Evolutionary conservation across 2,329 filamentous ascomycete species (phyloP).

Genomic region (Fusarium chlamydosporum): DNA sequence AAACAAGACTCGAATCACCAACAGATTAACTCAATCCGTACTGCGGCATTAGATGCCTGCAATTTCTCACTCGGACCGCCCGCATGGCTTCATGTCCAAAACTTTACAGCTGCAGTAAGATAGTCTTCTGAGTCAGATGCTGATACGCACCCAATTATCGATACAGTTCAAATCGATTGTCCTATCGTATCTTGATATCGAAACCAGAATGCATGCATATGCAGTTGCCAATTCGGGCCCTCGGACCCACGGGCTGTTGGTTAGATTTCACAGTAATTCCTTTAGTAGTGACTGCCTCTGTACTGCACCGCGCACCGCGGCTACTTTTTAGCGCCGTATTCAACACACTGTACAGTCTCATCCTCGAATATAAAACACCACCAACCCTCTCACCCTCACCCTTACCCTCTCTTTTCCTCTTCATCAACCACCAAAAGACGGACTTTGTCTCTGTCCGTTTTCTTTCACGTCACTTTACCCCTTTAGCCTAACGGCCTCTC

Average conservation of each 20-base stretch:
- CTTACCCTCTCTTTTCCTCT: slow-evolving; percentile 14
- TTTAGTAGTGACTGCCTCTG: too few species aligned
- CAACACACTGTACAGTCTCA: slow-evolving; percentile 35
- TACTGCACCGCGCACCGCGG: neutral
- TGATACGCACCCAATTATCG: neutral
- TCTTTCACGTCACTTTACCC: neutral
- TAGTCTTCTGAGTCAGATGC: neutral
- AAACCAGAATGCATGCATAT: neutral
- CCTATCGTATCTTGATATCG: neutral
- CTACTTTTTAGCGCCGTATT: slow-evolving; percentile 25
- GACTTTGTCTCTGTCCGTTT: slow-evolving; percentile 23
- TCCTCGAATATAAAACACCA: slow-evolving; percentile 38
- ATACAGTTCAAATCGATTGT: slow-evolving; percentile 2
- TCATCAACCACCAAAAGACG: slow-evolving; percentile 30
- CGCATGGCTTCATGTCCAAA: too few species aligned
- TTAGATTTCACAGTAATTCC: too few species aligned
- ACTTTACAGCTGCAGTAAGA: neutral
- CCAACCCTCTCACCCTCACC: slow-evolving; percentile 9
- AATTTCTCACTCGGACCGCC: neutral
- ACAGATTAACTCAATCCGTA: neutral
- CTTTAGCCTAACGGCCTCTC: slow-evolving; percentile 45
- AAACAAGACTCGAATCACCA: neutral
- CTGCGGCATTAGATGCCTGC: neutral
- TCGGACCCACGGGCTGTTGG: slow-evolving; percentile 18
- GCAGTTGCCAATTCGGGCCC: neutral